Evolutionary conservation across 176 grass and related monocot genomes (phyloP), one percentile per base, ranked within the genome.

Genomic region (Calamus simplicifolius): DNA sequence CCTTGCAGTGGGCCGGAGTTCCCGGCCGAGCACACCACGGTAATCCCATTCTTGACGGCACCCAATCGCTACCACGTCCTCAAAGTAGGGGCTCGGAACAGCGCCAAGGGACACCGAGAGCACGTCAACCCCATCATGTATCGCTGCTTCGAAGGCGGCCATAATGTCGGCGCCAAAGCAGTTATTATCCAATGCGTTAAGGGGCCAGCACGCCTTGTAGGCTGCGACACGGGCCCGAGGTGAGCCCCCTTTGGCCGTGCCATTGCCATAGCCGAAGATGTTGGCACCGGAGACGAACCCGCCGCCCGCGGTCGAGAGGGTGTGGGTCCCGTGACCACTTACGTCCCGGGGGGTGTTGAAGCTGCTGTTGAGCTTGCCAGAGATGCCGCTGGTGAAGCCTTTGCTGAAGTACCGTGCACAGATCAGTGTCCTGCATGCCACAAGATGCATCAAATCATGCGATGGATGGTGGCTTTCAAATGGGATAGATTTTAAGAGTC

Each of bases 391-490:
- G 66, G 50, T 49, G 52, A 72, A 87, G 19, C 80, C 84, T 56
- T 81, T 84, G 73, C 81, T 84, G 80, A 87, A 93, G 80, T 84
- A 93, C 19, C 89, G 77, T 25, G 89, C 89, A 12, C 89, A 83
- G 56, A 87, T 81, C 12, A 93, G 72, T 73, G 87, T 93, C 57
- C 88, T 95, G 66, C 64, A 62, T 14, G 49, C 21, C 21, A 23
- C 21, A 23, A 23, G 21, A 23, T 23, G 21, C 21, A 23, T 0
- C 21, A 23, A 23, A 23, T 23, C 21, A 23, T 23, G 1, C 1
- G 21, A 23, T 23, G 21, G 21, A 23, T 23, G 21, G 21, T 23
- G 21, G 21, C 21, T 23, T 23, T 23, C 21, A 23, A 23, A 23
- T 23, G 21, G 21, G 21, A 23, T 23, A 23, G 21, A 23, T 23